Base-by-base conservation (phyloP, 2,329 filamentous ascomycete genomes). In the Penicillium psychrosexuale region DNA sequence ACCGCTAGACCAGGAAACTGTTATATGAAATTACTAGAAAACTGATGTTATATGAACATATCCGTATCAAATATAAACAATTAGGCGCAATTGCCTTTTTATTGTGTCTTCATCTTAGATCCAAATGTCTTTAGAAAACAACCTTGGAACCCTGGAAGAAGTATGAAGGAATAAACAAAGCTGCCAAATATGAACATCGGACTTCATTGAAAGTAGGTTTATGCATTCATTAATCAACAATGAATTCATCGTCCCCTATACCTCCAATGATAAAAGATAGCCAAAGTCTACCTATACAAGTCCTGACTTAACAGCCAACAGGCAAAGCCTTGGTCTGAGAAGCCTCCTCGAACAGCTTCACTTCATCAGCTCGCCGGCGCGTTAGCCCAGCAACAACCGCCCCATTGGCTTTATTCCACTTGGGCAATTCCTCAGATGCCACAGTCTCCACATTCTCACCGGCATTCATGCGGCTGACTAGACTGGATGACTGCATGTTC, bases 361-460 rank as follows among this genome's bases (percentile, higher is more conserved):
- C 69, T 68, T 82, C 79, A 0, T 74, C 78, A 11, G 71, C 68
- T 17, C 79, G 72, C 15, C 79, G 69, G 30, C 74, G 67, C 12
- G 68, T 66, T 19, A 82, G 67, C 0, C 78, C 77, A 3, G 70
- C 66, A 15, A 79, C 60, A 12, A 73, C 69, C 52, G 70, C 57
- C 3, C 75, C 75, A 30, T 69, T 69, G 24, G 70, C 77, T 60
- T 77, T 68, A 48, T 75, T 75, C 78, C 78, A 81, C 66, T 76
- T 74, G 5, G 78, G 78, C 37, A 82, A 67, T 68, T 81, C 78
- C 58, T 77, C 56, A 9, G 69, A 59, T 15, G 75, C 69, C 44
- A 80, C 79, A 0, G 67, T 75, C 57, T 73, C 72, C 36, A 72
- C 66, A 36, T 71, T 61, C 48, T 79, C 72, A n/a, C 77, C 76